phyloP scores from a whole-genome alignment of 257 asterid species.

The Rauvolfia tetraphylla region DNA sequence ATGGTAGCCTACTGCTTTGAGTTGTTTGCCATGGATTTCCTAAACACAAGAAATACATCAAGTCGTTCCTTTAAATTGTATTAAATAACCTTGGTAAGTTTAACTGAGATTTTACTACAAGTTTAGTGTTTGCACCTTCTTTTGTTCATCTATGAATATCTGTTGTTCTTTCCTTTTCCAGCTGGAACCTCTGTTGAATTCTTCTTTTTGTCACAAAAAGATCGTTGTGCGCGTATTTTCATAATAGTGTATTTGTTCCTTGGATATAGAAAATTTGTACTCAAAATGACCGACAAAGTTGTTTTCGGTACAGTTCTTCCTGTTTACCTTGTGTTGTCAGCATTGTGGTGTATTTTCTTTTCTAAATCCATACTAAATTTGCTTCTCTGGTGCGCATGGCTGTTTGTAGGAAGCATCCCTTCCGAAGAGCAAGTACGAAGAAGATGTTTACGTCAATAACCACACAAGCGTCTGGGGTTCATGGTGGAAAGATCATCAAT shows the following conservation, averaged over 20 bases:
- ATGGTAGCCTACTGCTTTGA: neutral
- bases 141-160: neutral
- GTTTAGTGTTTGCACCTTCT: neutral
- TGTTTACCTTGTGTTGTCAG: neutral
- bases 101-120: neutral
- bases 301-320: neutral
- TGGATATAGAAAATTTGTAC: neutral
- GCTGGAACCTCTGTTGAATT: neutral
- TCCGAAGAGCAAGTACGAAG: conserved; percentile 91
- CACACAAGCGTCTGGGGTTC: conserved; percentile 94
- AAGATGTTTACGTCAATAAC: conserved; percentile 68
- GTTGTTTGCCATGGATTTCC: neutral
- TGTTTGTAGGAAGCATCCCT: conserved; percentile 60
- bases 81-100: neutral
- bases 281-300: neutral
- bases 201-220: neutral
- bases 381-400: conserved; percentile 17
- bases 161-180: too few relatives aligned
- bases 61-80: neutral
- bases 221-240: too few relatives aligned
- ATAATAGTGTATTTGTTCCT: neutral
- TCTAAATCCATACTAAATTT: neutral
- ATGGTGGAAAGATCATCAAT: conserved; percentile 95
- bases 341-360: neutral
- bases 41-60: neutral